A percentile compares a stretch with the other conserved stretches of the same genome.
Evolutionary conservation across 257 asterid species (phyloP).

Genomic region (Plectranthus barbatus): DNA sequence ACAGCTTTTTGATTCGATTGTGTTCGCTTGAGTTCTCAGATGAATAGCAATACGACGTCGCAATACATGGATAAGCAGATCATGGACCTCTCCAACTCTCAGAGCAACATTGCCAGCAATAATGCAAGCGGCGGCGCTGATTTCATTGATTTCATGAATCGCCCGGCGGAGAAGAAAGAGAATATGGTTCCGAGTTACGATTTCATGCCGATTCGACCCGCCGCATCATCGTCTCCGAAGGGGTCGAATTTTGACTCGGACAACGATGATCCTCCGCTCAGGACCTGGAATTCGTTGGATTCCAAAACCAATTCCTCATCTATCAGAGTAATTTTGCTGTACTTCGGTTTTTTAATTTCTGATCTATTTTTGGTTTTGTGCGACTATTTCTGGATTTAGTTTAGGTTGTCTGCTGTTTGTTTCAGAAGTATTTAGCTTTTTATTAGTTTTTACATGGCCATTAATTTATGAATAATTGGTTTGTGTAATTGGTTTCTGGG

Average conservation of each 20-base stretch:
- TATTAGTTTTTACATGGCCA: background rate
- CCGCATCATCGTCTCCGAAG: conserved; percentile 34
- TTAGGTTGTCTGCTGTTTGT: background rate
- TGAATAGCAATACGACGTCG: conserved; percentile 56
- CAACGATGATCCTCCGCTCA: conserved; percentile 30
- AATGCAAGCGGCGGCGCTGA: conserved; percentile 25
- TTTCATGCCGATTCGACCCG: conserved; percentile 77
- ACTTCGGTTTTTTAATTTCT: background rate
- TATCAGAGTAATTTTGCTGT: conserved; percentile 43
- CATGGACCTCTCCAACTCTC: conserved; percentile 90
- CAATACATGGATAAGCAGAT: conserved; percentile 96
- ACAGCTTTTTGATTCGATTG: background rate
- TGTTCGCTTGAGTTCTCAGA: conserved; percentile 27
- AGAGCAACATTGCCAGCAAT: conserved; percentile 20
- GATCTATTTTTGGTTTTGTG: background rate
- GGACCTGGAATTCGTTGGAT: conserved; percentile 70
- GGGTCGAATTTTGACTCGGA: conserved; percentile 41
- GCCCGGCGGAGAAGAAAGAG: conserved; percentile 46
- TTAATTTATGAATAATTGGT: background rate
- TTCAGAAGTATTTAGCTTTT: background rate
- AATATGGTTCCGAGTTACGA: conserved; percentile 74
- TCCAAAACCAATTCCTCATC: conserved; percentile 36
- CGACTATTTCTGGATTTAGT: background rate
- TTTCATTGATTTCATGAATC: conserved; percentile 73
- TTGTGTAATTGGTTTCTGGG: background rate